A percentile compares a stretch with the other conserved stretches of the same genome.
These are phyloP conservation scores for Mortierella sp. DNA, from an alignment of 371 early-diverging fungal species.

Conservation along the genomic window DNA sequence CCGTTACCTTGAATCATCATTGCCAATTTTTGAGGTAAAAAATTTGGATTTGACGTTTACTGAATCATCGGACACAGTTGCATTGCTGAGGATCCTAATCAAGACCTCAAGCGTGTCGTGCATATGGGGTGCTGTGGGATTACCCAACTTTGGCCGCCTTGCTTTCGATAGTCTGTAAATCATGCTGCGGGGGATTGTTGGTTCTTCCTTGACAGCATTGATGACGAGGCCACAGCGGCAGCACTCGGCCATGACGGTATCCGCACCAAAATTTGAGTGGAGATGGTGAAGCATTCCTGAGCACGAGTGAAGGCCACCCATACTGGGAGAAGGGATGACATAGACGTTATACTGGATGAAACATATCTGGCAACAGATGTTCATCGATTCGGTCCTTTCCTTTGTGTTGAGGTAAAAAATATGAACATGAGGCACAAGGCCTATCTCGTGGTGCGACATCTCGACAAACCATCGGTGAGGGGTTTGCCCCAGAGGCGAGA, in stretches of 20 bases:
- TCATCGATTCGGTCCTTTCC: not conserved
- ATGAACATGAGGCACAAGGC: slow-evolving; percentile 31
- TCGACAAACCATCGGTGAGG: slow-evolving; percentile 43
- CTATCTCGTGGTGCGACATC: slow-evolving; percentile 24
- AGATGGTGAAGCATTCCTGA: slow-evolving; percentile 27
- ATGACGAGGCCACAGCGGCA: slow-evolving; percentile 34
- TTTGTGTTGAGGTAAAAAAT: slow-evolving; percentile 25
- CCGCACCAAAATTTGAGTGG: slow-evolving; percentile 10
- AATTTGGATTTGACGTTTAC: slow-evolving; percentile 16
- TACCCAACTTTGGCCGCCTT: slow-evolving; percentile 9
- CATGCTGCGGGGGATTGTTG: slow-evolving; percentile 26
- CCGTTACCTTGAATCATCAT: slow-evolving; percentile 27
- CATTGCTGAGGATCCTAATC: slow-evolving; percentile 22
- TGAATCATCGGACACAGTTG: slow-evolving; percentile 3
- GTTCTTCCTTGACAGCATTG: slow-evolving; percentile 13
- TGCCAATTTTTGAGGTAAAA: slow-evolving; percentile 13
- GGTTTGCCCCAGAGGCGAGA: slow-evolving; percentile 15
- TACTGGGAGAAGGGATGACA: not conserved
- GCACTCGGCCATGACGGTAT: slow-evolving; percentile 16
- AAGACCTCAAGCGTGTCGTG: slow-evolving; percentile 22
- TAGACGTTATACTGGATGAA: slow-evolving; percentile 27
- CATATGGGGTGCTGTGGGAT: slow-evolving; percentile 10
- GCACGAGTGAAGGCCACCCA: slow-evolving; percentile 5
- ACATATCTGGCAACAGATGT: slow-evolving; percentile 28
- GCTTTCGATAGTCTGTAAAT: slow-evolving; percentile 16